phyloP scores from a whole-genome alignment of 2,329 filamentous ascomycete species.

The Ascochyta rabiei region DNA sequence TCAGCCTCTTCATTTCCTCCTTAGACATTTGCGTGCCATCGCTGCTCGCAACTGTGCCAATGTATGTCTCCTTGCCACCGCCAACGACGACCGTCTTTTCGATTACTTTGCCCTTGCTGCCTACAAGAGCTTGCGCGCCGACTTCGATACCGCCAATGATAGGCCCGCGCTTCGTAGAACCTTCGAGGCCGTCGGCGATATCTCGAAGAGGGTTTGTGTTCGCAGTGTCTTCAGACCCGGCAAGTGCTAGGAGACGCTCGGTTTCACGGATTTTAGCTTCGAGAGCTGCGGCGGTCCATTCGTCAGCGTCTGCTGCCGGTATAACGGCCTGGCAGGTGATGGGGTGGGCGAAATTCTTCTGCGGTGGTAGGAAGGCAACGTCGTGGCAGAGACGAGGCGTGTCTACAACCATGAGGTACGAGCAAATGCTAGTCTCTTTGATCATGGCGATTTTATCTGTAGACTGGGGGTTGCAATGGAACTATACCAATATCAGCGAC shows the following conservation, averaged over 20 bases:
- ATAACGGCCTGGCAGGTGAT: constrained; percentile 80
- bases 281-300: constrained; percentile 49
- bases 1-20: constrained; percentile 71
- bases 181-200: constrained; percentile 37
- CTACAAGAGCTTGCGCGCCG: constrained; percentile 62
- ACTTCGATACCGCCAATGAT: constrained; percentile 65
- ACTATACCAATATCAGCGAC: constrained; percentile 47
- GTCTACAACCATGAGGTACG: constrained; percentile 91
- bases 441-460: constrained; percentile 86
- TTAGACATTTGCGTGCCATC: constrained; percentile 68
- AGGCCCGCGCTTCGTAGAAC: constrained; percentile 45
- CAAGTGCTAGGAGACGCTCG: constrained; percentile 31
- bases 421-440: constrained; percentile 89
- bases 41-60: constrained; percentile 60
- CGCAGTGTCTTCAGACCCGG: constrained; percentile 10
- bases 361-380: constrained; percentile 81
- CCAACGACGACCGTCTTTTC: constrained; percentile 59
- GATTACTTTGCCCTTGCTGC: constrained; percentile 61
- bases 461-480: constrained; percentile 77
- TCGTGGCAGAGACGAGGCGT: constrained; percentile 88
- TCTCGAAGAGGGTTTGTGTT: constrained; percentile 44
- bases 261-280: constrained; percentile 40
- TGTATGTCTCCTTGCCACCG: constrained; percentile 60
- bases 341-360: constrained; percentile 74
- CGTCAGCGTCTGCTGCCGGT: constrained; percentile 58